phyloP scores from a whole-genome alignment of 176 grass and related monocot species.

The Pontederia crassipes region DNA sequence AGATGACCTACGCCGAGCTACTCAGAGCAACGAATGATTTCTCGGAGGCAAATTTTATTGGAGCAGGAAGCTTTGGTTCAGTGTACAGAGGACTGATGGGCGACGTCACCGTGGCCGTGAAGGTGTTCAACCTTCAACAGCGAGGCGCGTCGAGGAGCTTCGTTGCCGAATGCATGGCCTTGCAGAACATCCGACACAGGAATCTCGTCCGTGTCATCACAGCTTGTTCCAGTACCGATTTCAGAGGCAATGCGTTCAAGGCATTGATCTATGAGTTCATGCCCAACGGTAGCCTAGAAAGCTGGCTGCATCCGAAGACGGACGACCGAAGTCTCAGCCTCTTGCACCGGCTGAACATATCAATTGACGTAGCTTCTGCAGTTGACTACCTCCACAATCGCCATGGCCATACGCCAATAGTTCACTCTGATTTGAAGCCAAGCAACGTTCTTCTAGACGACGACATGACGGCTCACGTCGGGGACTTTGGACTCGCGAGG shows the following conservation, averaged over 20 bases:
- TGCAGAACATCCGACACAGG: slow-evolving; percentile 37
- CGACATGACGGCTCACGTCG: slow-evolving; percentile 25
- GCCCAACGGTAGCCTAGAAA: slow-evolving; percentile 37
- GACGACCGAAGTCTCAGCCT: slow-evolving; percentile 4
- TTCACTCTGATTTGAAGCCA: slow-evolving; percentile 47
- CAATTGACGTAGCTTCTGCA: slow-evolving; percentile 28
- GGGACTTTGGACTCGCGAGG: slow-evolving; percentile 42
- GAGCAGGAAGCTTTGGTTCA: slow-evolving; percentile 26
- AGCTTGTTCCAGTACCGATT: slow-evolving; percentile 41
- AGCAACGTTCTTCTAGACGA: slow-evolving; percentile 38
- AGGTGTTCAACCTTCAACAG: slow-evolving; percentile 44
- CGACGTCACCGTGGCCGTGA: slow-evolving; percentile 32
- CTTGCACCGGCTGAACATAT: slow-evolving; percentile 30
- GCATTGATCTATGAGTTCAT: slow-evolving; percentile 43
- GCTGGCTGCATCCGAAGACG: slow-evolving; percentile 28
- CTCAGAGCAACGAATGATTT: slow-evolving; percentile 42
- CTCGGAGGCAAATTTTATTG: slow-evolving; percentile 30
- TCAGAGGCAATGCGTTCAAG: slow-evolving; percentile 35
- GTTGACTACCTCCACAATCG: slow-evolving; percentile 37
- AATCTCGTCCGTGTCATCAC: slow-evolving; percentile 48
- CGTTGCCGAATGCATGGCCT: slow-evolving; percentile 38
- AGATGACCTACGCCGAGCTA: slow-evolving; percentile 40
- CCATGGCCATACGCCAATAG: slow-evolving; percentile 25
- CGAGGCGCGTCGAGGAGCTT: slow-evolving; percentile 39
- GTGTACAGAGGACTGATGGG: slow-evolving; percentile 34